Conservation (phyloP, 73 alveolate genomes). For the Uronychia setigera region DNA sequence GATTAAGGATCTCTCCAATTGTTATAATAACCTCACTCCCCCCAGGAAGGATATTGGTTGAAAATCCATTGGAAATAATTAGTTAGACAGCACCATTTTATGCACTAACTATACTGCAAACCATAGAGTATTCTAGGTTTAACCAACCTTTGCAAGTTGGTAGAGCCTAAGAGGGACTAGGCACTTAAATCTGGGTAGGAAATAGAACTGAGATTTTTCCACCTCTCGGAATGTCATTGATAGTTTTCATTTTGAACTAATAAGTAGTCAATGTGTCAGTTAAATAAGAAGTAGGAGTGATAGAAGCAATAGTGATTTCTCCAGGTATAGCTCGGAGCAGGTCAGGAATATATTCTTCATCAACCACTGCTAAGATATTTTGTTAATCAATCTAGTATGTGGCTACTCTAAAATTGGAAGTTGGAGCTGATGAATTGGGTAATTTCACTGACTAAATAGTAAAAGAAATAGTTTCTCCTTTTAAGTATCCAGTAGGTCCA, state of each 20-base stretch:
- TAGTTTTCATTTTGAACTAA: slow-evolving; percentile 25
- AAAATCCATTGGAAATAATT: slow-evolving; percentile 4
- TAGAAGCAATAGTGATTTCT: neutral
- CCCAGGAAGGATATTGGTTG: neutral
- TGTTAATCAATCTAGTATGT: neutral
- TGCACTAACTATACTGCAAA: slow-evolving; percentile 30
- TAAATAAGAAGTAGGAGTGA: slow-evolving; percentile 17
- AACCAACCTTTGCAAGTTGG: slow-evolving; percentile 20
- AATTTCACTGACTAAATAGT: slow-evolving; percentile 10
- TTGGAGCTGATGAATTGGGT: slow-evolving; percentile 39
- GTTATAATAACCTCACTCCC: slow-evolving; percentile 4
- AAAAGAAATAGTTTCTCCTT: neutral
- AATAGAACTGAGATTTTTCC: slow-evolving; percentile 40
- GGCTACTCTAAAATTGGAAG: slow-evolving; percentile 11
- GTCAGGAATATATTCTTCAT: slow-evolving; percentile 5
- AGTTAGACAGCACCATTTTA: no score
- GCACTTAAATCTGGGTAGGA: slow-evolving; percentile 28
- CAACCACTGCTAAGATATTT: slow-evolving; percentile 43
- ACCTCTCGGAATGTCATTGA: slow-evolving; percentile 37
- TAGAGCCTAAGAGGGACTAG: slow-evolving; percentile 14
- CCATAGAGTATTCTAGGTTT: slow-evolving; percentile 29
- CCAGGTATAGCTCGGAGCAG: slow-evolving; percentile 44
- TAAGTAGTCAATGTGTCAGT: slow-evolving; percentile 41
- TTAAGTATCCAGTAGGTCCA: neutral
- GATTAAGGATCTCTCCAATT: slow-evolving; percentile 8